These are phyloP conservation scores for Crepidotus variabilis DNA, from an alignment of 768 basidiomycete genomes.

Conservation along the genomic window DNA sequence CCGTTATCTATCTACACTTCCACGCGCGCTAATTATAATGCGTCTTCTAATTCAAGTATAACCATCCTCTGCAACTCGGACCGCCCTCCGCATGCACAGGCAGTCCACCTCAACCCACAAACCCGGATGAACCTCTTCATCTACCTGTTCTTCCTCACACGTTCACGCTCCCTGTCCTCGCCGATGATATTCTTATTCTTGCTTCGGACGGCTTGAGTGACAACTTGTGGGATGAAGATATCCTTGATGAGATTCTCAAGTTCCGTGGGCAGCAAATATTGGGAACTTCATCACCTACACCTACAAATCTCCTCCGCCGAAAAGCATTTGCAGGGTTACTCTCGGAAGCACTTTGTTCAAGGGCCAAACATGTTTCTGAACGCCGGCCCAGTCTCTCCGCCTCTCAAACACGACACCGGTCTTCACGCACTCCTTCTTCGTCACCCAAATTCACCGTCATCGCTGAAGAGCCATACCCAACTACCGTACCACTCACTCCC, in stretches of 20 bases:
- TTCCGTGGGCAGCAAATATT: slow-evolving; percentile 34
- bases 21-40: neutral
- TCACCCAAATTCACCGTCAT: slow-evolving; percentile 11
- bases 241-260: slow-evolving; percentile 73
- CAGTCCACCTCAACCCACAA: slow-evolving; percentile 21
- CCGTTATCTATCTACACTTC: neutral
- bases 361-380: slow-evolving; percentile 69
- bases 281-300: slow-evolving; percentile 6
- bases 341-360: slow-evolving; percentile 77
- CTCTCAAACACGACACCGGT: neutral
- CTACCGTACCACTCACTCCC: neutral
- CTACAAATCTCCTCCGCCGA: slow-evolving; percentile 16
- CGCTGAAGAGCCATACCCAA: slow-evolving; percentile 6
- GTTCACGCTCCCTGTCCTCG: slow-evolving; percentile 63
- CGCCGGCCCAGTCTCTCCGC: slow-evolving; percentile 18
- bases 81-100: slow-evolving; percentile 21
- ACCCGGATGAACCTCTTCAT: slow-evolving; percentile 40
- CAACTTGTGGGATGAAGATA: slow-evolving; percentile 87
- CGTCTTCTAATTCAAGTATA: slow-evolving; percentile 38
- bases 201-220: slow-evolving; percentile 81
- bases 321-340: slow-evolving; percentile 65
- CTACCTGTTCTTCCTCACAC: slow-evolving; percentile 35
- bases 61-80: slow-evolving; percentile 39
- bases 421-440: neutral
- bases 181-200: slow-evolving; percentile 76